phyloP scores from a whole-genome alignment of 2,329 filamentous ascomycete genomes.

The Monilinia polystroma region DNA sequence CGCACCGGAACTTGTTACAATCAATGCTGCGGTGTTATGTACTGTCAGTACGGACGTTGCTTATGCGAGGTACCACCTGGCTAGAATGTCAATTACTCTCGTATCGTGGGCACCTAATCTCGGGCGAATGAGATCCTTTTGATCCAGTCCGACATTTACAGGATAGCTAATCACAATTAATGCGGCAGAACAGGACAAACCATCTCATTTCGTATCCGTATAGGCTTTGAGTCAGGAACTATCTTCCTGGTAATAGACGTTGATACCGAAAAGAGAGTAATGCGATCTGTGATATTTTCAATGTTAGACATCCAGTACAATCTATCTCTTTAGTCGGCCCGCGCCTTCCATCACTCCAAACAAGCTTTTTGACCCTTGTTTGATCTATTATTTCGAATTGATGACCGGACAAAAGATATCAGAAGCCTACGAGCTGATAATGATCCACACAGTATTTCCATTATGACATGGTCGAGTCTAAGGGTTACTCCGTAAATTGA shows the following conservation, averaged over 20 bases:
- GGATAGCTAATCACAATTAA: constrained; percentile 13
- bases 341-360: constrained; percentile 19
- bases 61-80: constrained; percentile 19
- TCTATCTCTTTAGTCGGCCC: constrained; percentile 16
- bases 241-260: constrained; percentile 12
- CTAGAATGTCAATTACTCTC: constrained; percentile 15
- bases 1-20: constrained; percentile 22
- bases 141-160: constrained; percentile 17
- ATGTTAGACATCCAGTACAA: background rate
- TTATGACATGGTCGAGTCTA: constrained; percentile 21
- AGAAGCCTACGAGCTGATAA: constrained; percentile 21
- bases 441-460: constrained; percentile 17
- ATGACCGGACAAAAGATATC: constrained; percentile 24
- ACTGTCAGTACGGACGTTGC: constrained; percentile 24
- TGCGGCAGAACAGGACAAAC: constrained; percentile 10
- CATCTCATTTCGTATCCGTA: constrained; percentile 23
- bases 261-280: constrained; percentile 17
- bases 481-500: constrained; percentile 23
- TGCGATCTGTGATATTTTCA: constrained; percentile 17
- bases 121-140: constrained; percentile 20
- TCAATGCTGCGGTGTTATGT: constrained; percentile 20
- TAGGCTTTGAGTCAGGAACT: constrained; percentile 12
- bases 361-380: constrained; percentile 22
- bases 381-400: constrained; percentile 20
- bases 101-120: constrained; percentile 25